Percentiles rank a stretch among this genome's conserved stretches.
Conservation (phyloP, 2,329 filamentous ascomycete genomes). For the Colletotrichum graminicola region DNA sequence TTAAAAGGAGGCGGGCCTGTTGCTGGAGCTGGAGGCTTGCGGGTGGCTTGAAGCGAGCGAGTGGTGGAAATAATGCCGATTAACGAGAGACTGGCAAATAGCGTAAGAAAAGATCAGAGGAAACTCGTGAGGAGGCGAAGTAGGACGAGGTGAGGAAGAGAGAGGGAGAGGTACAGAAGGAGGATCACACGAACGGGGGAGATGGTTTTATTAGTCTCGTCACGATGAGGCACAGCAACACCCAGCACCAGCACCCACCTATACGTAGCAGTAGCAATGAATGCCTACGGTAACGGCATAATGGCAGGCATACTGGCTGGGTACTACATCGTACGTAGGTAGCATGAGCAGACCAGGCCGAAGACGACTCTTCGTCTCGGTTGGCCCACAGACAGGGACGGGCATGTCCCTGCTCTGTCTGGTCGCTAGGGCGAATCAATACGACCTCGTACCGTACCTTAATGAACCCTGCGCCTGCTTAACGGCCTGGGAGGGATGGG, state of each 20-base stretch:
- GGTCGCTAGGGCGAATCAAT: constrained; percentile 37
- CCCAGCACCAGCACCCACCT: constrained; percentile 10
- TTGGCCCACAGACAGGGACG: constrained; percentile 5
- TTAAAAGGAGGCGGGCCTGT: constrained; percentile 28
- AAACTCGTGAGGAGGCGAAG: constrained; percentile 31
- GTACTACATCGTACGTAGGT: background rate
- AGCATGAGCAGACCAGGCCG: constrained; percentile 6
- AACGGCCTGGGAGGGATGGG: constrained; percentile 11
- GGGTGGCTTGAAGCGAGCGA: constrained; percentile 24
- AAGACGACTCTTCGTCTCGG: background rate
- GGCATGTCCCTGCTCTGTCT: constrained; percentile 7
- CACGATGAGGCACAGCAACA: constrained; percentile 31
- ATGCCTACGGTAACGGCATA: background rate
- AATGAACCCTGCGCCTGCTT: constrained; percentile 36
- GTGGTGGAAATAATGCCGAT: constrained; percentile 40
- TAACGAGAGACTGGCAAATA: constrained; percentile 41
- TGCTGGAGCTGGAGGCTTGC: constrained; percentile 26
- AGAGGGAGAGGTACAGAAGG: background rate
- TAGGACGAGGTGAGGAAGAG: constrained; percentile 31
- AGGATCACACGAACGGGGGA: constrained; percentile 26
- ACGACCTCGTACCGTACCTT: constrained; percentile 42
- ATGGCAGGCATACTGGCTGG: background rate
- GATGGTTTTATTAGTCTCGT: constrained; percentile 38
- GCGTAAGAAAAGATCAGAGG: constrained; percentile 28
- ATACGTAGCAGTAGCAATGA: background rate